These are phyloP conservation scores for Chlamydomonas asymmetrica DNA, from an alignment of 139 green algal genomes.

Conservation along the genomic window DNA sequence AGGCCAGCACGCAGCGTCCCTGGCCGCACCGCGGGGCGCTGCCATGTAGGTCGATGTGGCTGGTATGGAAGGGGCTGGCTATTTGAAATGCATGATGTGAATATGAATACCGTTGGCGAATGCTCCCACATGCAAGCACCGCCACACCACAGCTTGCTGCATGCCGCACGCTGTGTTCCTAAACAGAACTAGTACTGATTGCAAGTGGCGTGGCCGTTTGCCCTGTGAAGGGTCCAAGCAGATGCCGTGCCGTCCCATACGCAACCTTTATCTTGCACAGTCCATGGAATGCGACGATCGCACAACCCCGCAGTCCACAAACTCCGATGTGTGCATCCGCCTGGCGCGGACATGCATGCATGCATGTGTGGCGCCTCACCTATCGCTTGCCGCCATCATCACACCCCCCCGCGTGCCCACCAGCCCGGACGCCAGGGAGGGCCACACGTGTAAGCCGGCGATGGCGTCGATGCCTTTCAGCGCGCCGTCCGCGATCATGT, in stretches of 20 bases:
- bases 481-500: conserved; percentile 54
- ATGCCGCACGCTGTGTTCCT: no score
- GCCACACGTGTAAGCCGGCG: conserved; percentile 87
- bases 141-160: no score
- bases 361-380: background rate
- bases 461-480: conserved; percentile 31
- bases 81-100: background rate
- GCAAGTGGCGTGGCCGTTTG: no score
- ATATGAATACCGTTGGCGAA: conserved; percentile 3
- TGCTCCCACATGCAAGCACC: conserved; percentile 34
- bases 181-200: no score
- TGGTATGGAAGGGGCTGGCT: background rate
- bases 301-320: background rate
- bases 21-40: background rate
- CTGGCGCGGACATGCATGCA: no score
- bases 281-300: background rate
- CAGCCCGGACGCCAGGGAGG: conserved; percentile 21
- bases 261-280: no score
- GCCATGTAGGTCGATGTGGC: conserved; percentile 6
- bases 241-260: no score
- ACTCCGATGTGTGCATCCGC: background rate
- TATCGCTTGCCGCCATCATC: background rate
- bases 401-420: background rate
- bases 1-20: no score
- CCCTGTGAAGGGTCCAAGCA: no score